Evolutionary conservation across 1,284 basidiomycete genomes (phyloP).

Genomic region (Tremellales sp.): DNA sequence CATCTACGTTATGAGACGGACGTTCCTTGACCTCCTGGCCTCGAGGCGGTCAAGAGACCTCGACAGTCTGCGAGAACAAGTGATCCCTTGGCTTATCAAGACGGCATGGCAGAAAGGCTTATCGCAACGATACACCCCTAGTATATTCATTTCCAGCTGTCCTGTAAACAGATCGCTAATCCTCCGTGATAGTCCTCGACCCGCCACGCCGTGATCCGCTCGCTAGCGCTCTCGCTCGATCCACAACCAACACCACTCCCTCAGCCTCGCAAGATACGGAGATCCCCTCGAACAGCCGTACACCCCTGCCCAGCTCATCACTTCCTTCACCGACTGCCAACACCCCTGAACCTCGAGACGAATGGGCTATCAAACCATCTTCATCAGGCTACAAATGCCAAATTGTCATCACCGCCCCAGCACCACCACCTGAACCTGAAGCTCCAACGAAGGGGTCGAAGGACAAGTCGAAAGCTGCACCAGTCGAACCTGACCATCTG

Average conservation of each 20-base stretch:
- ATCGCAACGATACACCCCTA: conserved; percentile 32
- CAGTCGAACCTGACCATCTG: conserved; percentile 53
- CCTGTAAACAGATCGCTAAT: neutral
- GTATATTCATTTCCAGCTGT: conserved; percentile 37
- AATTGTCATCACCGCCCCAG: conserved; percentile 25
- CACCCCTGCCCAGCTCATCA: conserved; percentile 13
- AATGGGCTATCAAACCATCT: neutral
- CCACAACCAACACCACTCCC: conserved; percentile 32
- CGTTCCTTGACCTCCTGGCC: conserved; percentile 67
- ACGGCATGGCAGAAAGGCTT: conserved; percentile 59
- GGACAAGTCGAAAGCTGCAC: conserved; percentile 22
- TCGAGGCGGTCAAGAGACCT: conserved; percentile 59
- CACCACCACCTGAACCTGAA: conserved; percentile 4
- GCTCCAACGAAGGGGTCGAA: conserved; percentile 14
- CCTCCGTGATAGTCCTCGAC: conserved; percentile 43
- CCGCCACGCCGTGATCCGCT: conserved; percentile 42
- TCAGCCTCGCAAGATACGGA: conserved; percentile 1
- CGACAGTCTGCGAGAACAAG: conserved; percentile 77
- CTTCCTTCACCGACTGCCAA: neutral
- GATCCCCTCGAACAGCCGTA: conserved; percentile 12
- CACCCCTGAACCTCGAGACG: conserved; percentile 1
- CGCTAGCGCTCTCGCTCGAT: conserved; percentile 43
- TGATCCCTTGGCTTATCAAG: conserved; percentile 84
- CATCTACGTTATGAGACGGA: conserved; percentile 76
- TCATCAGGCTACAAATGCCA: conserved; percentile 28